Base-by-base conservation (phyloP, 2,329 filamentous ascomycete genomes). In the Botrytis fabae region DNA sequence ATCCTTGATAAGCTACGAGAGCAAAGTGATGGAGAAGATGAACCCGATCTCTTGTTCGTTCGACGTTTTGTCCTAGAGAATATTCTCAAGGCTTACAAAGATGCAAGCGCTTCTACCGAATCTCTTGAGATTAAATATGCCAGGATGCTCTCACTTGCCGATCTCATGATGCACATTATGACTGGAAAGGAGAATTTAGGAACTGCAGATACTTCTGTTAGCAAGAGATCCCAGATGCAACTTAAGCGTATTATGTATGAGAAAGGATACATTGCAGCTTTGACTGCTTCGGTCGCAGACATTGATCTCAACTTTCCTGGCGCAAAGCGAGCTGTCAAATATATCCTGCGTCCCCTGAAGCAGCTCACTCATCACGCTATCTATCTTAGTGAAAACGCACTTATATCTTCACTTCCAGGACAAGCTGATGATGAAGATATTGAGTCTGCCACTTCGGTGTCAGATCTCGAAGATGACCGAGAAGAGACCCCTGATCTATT, bases 401-500 rank as follows among this genome's bases (percentile, higher is more conserved):
- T 96, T 71, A 88, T 96, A 54, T 90, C 91, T 22, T 86, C 86
- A 0, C 85, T 88, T 14, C 87, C 90, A 18, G 88, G 90, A 8
- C 90, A 91, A 64, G 90, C 90, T 32, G 91, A 93, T 40, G 95
- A 97, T 65, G 95, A 97, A 75, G 95, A 98, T 63, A 93, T 97
- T 63, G 91, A 91, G 2, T 96, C 93, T 18, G 90, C 92, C 4
- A 97, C 94, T 7, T 97, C 95, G 0, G 89, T 97, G 38, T 98
- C 95, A 18, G 95, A 97, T 75, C 85, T 94, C 69, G 93, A 95
- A 59, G 93, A 95, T 75, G 91, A 93, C 72, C 91, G 94, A 62
- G 94, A 97, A 82, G 96, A 98, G 81, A 99, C 97, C 8, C 96
- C 97, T 44, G 96, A 99, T 83, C 87, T 99, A 32, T 98, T 98